Evolutionary conservation across 352 stramenopile genomes (phyloP), one percentile per base, ranked within the genome.

Genomic region (Aphanomyces astaci): DNA sequence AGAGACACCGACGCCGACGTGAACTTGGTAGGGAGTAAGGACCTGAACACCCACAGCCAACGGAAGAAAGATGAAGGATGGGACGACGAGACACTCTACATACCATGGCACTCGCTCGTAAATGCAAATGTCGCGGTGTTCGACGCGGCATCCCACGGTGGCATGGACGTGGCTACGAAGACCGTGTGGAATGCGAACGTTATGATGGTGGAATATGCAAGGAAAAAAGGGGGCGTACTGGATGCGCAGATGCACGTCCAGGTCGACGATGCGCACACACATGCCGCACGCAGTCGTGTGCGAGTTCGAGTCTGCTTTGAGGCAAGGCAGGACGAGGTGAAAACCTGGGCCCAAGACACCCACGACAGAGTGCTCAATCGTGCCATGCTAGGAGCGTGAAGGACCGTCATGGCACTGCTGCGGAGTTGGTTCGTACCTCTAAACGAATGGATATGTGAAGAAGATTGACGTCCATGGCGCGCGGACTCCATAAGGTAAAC

Each of bases 91-190:
- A 43, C 36, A 43, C 7, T 15, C 7, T 43, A 7, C 36, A 27
- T 45, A 68, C 62, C 62, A 68, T 19, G 24, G 17, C 9, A 59
- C 40, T n/a, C 30, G 48, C n/a, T 68, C 62, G 11, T 60, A 28
- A 17, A 48, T 15, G 25, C n/a, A 36, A 17, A 31, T 53, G 56
- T 15, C 36, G 36, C 3, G 11, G 2, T 32, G 33, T 11, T 65
- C 56, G 32, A 19, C n/a, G 25, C 62, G 62, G 5, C 56, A 45
- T 27, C 62, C 62, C 5, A 68, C 28, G 22, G 43, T 59, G 30
- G 62, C 62, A 30, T 33, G 43, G 17, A 24, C 39, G 32, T 56
- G 31, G n/a, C 62, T 68, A 60, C 46, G n/a, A n/a, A n/a, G n/a
- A n/a, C n/a, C n/a, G n/a, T n/a, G n/a, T n/a, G n/a, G n/a, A n/a